Evolutionary conservation across 305 asterid species (phyloP).

Genomic region (Vinca major): DNA sequence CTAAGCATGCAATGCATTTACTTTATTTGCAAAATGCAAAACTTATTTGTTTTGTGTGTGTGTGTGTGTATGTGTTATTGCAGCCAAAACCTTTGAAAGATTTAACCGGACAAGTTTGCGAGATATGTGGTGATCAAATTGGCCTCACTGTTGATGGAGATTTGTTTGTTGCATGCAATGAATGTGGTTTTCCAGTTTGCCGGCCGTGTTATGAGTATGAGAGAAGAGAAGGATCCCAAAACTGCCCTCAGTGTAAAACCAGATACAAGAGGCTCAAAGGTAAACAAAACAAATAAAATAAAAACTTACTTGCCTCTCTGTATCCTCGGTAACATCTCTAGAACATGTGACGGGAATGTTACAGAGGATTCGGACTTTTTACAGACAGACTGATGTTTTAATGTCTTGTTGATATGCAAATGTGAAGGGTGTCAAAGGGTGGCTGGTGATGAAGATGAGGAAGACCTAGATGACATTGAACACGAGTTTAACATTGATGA

Average conservation of each 20-base stretch:
- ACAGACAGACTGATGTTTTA: neutral
- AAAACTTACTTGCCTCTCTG: too few species aligned
- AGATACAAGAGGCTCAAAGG: slow-evolving; percentile 94
- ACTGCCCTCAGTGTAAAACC: slow-evolving; percentile 94
- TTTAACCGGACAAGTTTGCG: slow-evolving; percentile 91
- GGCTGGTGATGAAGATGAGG: slow-evolving; percentile 97
- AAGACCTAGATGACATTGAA: slow-evolving; percentile 89
- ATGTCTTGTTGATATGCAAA: slow-evolving; percentile 5
- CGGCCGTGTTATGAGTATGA: slow-evolving; percentile 96
- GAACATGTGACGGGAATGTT: too few species aligned
- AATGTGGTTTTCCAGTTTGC: slow-evolving; percentile 95
- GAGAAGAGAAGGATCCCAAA: slow-evolving; percentile 91
- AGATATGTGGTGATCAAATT: slow-evolving; percentile 91
- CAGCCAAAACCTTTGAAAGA: slow-evolving; percentile 88
- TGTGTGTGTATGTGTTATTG: too few species aligned
- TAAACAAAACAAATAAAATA: slow-evolving; percentile 1
- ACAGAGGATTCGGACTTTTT: too few species aligned
- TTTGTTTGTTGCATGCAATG: slow-evolving; percentile 89
- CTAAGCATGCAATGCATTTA: neutral
- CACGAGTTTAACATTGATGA: slow-evolving; percentile 80
- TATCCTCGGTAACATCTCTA: too few species aligned
- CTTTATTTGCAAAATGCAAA: neutral
- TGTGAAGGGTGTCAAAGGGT: slow-evolving; percentile 85
- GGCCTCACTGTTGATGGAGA: slow-evolving; percentile 89
- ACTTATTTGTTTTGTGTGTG: too few species aligned